phyloP scores from a whole-genome alignment of 1,139 yeast species.

The Kurtzmaniella quercitrusa region DNA sequence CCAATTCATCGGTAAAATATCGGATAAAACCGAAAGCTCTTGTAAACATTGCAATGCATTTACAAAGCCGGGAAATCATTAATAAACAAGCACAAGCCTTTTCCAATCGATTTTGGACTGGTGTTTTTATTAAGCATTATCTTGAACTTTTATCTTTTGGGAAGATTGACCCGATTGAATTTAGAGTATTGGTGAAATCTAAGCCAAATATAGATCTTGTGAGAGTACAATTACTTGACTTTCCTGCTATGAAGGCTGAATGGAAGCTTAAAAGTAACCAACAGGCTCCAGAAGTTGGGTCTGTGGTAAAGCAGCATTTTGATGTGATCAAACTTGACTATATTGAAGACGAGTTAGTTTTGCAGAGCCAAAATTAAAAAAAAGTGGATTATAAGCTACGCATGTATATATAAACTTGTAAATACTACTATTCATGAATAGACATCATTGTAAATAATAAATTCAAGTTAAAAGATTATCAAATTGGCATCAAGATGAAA shows the following conservation, averaged over 20 bases:
- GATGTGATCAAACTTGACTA: conserved; percentile 26
- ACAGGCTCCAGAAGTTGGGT: conserved; percentile 23
- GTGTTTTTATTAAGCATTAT: conserved; percentile 31
- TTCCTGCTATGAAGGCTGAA: conserved; percentile 21
- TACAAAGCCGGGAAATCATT: conserved; percentile 29
- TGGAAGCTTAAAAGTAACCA: conserved; percentile 19
- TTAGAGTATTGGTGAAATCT: conserved; percentile 23
- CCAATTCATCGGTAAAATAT: conserved; percentile 7
- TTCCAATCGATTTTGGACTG: conserved; percentile 38
- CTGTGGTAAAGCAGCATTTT: conserved; percentile 16
- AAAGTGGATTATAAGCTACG: neutral
- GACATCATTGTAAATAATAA: too few species aligned
- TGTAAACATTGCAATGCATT: conserved; percentile 19
- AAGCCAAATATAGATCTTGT: conserved; percentile 26
- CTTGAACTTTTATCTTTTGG: conserved; percentile 15
- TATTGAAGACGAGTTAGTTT: conserved; percentile 29
- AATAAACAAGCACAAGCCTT: conserved; percentile 22
- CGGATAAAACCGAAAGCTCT: conserved; percentile 9
- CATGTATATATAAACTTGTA: neutral
- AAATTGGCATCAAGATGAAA: too few species aligned
- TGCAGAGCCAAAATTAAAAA: conserved; percentile 11
- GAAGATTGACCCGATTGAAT: conserved; percentile 17
- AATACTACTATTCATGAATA: too few species aligned
- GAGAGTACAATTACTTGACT: conserved; percentile 24
- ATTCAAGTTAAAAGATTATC: too few species aligned